Evolutionary conservation across 495 filamentous ascomycete species (phyloP).

Genomic region (Talaromyces nanjingensis): DNA sequence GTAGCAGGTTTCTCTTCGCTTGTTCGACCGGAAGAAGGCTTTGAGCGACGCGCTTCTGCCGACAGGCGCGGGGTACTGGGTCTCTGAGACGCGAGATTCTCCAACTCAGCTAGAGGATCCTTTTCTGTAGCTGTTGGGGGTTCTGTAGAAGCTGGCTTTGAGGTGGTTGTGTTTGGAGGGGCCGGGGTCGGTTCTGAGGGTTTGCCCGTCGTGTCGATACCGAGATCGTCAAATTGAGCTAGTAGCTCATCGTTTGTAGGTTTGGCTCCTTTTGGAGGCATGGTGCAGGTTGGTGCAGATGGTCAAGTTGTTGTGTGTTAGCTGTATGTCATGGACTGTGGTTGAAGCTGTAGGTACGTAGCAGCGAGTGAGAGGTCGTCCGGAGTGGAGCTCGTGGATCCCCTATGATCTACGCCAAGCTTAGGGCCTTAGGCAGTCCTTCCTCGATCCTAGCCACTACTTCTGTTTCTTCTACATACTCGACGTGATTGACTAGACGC

Average conservation of each 20-base stretch:
- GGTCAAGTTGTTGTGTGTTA: background rate
- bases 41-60: conserved; percentile 42
- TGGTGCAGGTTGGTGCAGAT: conserved; percentile 10
- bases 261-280: conserved; percentile 45
- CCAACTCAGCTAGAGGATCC: conserved; percentile 81
- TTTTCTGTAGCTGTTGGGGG: conserved; percentile 39
- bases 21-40: conserved; percentile 46
- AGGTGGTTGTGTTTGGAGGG: conserved; percentile 1
- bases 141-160: conserved; percentile 25
- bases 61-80: conserved; percentile 69
- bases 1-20: conserved; percentile 53
- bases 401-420: conserved; percentile 2
- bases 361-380: background rate
- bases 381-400: conserved; percentile 2
- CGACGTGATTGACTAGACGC: background rate
- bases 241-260: conserved; percentile 73
- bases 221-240: conserved; percentile 73
- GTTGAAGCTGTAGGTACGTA: background rate
- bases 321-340: background rate
- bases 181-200: conserved; percentile 15
- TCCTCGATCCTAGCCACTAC: background rate
- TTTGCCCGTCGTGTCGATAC: conserved; percentile 35
- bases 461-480: background rate
- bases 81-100: conserved; percentile 63
- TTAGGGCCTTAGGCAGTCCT: background rate